These are phyloP conservation scores for Carnegiea gigantea DNA, from an alignment of 179 eudicot genomes.

Conservation along the genomic window DNA sequence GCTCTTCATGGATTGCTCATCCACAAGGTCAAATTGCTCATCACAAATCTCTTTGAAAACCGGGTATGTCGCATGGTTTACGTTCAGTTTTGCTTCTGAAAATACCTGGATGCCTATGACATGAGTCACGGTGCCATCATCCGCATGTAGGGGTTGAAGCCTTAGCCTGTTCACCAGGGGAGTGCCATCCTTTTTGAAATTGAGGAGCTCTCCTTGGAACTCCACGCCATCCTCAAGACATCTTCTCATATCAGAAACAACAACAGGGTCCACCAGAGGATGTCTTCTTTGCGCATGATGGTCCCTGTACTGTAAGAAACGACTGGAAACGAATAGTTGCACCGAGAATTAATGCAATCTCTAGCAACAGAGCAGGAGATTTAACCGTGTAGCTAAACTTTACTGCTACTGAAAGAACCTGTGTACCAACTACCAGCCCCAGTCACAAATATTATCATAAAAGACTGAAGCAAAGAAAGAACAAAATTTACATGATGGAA, in stretches of 20 bases:
- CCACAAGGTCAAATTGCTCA: constrained; percentile 21
- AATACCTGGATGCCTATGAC: constrained; percentile 76
- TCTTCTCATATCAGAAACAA: constrained; percentile 74
- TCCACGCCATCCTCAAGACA: constrained; percentile 77
- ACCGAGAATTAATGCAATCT: not conserved
- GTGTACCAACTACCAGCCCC: not conserved
- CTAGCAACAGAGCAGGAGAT: not conserved
- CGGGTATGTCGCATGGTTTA: constrained; percentile 68
- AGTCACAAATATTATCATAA: not conserved
- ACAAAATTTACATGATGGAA: not conserved
- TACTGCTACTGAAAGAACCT: not conserved
- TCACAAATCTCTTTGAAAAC: constrained; percentile 62
- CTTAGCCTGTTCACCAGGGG: constrained; percentile 71
- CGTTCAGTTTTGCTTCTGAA: constrained; percentile 65
- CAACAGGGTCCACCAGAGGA: constrained; percentile 80
- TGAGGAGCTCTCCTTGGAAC: constrained; percentile 87
- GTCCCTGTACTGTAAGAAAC: constrained; percentile 80
- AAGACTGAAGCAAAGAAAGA: not conserved
- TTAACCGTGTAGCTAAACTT: constrained; percentile 6
- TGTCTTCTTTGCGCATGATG: constrained; percentile 82
- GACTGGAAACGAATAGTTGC: constrained; percentile 46
- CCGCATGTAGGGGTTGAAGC: constrained; percentile 66
- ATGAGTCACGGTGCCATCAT: constrained; percentile 75
- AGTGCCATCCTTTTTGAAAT: constrained; percentile 85
- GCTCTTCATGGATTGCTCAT: constrained; percentile 33